These are phyloP conservation scores for Akanthomyces dipterigenus DNA, from an alignment of 2,329 filamentous ascomycete genomes.

Conservation along the genomic window DNA sequence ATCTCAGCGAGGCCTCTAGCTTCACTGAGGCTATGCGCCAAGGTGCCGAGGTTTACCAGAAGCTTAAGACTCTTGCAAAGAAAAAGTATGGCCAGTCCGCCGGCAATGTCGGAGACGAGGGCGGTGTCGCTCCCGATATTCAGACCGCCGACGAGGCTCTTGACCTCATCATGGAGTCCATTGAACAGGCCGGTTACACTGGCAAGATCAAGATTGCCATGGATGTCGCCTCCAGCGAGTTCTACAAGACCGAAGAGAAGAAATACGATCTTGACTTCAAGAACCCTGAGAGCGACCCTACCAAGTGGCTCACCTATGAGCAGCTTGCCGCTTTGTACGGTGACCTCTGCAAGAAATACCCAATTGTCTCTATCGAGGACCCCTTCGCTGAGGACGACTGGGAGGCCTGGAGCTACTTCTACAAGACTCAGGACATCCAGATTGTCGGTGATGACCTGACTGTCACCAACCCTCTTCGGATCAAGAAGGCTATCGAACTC, in stretches of 20 bases:
- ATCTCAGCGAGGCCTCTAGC: slow-evolving; percentile 63
- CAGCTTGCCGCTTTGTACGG: slow-evolving; percentile 90
- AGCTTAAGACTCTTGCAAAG: slow-evolving; percentile 94
- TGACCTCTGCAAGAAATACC: slow-evolving; percentile 85
- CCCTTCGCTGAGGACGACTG: slow-evolving; percentile 99
- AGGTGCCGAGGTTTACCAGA: slow-evolving; percentile 96
- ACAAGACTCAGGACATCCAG: slow-evolving; percentile 97
- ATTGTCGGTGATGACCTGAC: slow-evolving; percentile 98
- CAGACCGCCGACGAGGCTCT: slow-evolving; percentile 95
- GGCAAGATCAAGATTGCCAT: slow-evolving; percentile 97
- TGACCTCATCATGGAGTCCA: slow-evolving; percentile 89
- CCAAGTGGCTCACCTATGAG: slow-evolving; percentile 99
- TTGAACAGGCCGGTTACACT: slow-evolving; percentile 91
- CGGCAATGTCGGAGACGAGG: slow-evolving; percentile 98
- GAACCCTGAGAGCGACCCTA: slow-evolving; percentile 93
- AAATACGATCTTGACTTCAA: slow-evolving; percentile 99
- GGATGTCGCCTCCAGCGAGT: slow-evolving; percentile 98
- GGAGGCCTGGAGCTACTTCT: slow-evolving; percentile 99
- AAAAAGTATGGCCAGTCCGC: slow-evolving; percentile 99
- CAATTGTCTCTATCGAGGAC: slow-evolving; percentile 97
- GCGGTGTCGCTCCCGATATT: slow-evolving; percentile 98
- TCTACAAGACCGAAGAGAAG: slow-evolving; percentile 96
- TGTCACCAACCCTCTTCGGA: slow-evolving; percentile 96
- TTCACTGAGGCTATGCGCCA: slow-evolving; percentile 96
- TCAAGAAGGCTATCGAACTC: slow-evolving; percentile 99